Evolutionary conservation across 139 green algal genomes (phyloP).

Genomic region (Limnomonas spitsbergensis): DNA sequence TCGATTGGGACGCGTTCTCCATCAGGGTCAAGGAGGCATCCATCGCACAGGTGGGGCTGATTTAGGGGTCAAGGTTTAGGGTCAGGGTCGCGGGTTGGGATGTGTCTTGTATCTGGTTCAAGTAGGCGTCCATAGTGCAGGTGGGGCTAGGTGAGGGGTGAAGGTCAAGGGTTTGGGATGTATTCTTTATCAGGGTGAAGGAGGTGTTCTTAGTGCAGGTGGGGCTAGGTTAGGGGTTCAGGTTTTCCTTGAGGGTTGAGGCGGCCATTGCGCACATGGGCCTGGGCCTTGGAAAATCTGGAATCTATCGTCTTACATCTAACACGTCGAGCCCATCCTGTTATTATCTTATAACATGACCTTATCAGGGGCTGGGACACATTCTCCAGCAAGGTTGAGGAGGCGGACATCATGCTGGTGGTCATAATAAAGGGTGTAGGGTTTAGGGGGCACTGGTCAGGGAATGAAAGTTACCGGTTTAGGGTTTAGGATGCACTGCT

Average conservation of each 20-base stretch:
- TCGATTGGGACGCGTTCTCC: conserved; percentile 34
- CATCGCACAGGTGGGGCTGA: conserved; percentile 4
- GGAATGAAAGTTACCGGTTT: too few relatives aligned
- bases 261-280: too few relatives aligned
- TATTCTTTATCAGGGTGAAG: neutral
- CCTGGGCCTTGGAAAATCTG: too few relatives aligned
- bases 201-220: neutral
- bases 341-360: too few relatives aligned
- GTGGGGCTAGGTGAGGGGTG: neutral
- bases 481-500: too few relatives aligned
- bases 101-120: neutral
- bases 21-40: conserved; percentile 24
- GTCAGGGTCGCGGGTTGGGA: neutral
- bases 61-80: neutral
- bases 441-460: too few relatives aligned
- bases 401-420: too few relatives aligned
- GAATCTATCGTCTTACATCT: too few relatives aligned
- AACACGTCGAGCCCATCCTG: too few relatives aligned
- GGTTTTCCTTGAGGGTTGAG: neutral
- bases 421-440: too few relatives aligned
- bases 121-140: neutral
- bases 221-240: neutral
- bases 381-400: too few relatives aligned
- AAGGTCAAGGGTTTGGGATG: neutral
- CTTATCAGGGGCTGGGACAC: too few relatives aligned